A percentile compares a stretch with the other conserved stretches of the same genome.
Evolutionary conservation across 768 basidiomycete genomes (phyloP).

Genomic region (Crepidotus variabilis): DNA sequence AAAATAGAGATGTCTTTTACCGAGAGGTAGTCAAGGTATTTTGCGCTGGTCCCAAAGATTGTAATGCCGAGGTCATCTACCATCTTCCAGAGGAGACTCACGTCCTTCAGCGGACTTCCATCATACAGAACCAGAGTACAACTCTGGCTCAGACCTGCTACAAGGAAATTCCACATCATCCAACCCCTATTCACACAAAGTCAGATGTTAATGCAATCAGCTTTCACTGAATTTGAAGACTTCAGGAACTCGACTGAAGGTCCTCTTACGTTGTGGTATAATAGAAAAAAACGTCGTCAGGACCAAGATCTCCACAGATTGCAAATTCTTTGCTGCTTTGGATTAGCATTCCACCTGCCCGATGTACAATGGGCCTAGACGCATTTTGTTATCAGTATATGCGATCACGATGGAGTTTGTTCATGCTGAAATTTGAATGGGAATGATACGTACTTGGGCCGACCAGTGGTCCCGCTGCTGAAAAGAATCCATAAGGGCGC

Average conservation of each 20-base stretch:
- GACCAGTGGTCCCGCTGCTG: conserved; percentile 80
- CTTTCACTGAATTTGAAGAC: conserved; percentile 3
- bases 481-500: conserved; percentile 86
- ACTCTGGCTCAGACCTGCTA: conserved; percentile 59
- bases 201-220: conserved; percentile 7
- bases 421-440: conserved; percentile 7
- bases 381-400: neutral
- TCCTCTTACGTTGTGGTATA: conserved; percentile 72
- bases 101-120: conserved; percentile 72
- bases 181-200: conserved; percentile 49
- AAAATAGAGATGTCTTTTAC: conserved; percentile 31
- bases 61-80: conserved; percentile 69
- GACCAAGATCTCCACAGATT: conserved; percentile 62
- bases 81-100: conserved; percentile 62
- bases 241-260: neutral
- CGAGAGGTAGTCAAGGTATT: conserved; percentile 77
- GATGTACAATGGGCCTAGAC: conserved; percentile 71
- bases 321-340: conserved; percentile 69
- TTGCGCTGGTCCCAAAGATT: conserved; percentile 80
- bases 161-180: conserved; percentile 93
- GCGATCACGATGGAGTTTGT: conserved; percentile 5
- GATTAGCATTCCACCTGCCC: conserved; percentile 74
- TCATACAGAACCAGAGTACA: conserved; percentile 77
- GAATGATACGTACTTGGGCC: conserved; percentile 48
- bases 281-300: conserved; percentile 76